Conservation (phyloP, 2,329 filamentous ascomycete genomes). For the Biscogniauxia sp. region DNA sequence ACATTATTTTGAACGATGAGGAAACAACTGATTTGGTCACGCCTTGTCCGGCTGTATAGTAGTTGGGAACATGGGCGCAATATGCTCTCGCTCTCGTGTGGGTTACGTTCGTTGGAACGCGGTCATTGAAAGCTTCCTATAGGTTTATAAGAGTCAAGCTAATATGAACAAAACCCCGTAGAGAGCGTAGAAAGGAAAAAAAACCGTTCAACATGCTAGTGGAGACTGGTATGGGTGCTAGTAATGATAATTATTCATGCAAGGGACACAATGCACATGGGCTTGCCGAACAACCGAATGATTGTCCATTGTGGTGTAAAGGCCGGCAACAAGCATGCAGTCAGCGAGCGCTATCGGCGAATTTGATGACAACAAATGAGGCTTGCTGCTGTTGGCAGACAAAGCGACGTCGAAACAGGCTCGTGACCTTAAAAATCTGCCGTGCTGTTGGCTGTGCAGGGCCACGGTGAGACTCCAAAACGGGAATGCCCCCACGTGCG, state of each 20-base stretch:
- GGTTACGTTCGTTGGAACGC: not conserved
- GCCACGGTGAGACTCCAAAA: conserved; percentile 13
- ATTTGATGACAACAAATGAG: conserved; percentile 5
- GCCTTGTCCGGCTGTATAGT: not conserved
- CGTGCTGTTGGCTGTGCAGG: conserved; percentile 10
- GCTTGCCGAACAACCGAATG: not conserved
- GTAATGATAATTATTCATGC: not conserved
- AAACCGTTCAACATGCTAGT: not conserved
- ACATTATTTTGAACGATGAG: not conserved
- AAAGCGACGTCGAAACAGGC: conserved; percentile 26
- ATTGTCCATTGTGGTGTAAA: not conserved
- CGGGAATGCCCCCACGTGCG: conserved; percentile 27
- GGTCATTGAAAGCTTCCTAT: not conserved
- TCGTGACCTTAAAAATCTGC: conserved; percentile 23
- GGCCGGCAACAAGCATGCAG: conserved; percentile 9
- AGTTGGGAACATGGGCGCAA: not conserved
- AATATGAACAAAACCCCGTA: not conserved
- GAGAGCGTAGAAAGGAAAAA: not conserved
- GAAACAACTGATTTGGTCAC: not conserved
- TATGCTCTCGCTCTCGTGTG: not conserved
- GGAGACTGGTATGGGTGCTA: not conserved
- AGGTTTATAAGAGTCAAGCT: not conserved
- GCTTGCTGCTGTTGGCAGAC: conserved; percentile 20
- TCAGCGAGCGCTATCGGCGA: conserved; percentile 9
- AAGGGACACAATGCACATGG: not conserved